phyloP scores from a whole-genome alignment of 352 stramenopile genomes.

The Phytophthora cryptogea region DNA sequence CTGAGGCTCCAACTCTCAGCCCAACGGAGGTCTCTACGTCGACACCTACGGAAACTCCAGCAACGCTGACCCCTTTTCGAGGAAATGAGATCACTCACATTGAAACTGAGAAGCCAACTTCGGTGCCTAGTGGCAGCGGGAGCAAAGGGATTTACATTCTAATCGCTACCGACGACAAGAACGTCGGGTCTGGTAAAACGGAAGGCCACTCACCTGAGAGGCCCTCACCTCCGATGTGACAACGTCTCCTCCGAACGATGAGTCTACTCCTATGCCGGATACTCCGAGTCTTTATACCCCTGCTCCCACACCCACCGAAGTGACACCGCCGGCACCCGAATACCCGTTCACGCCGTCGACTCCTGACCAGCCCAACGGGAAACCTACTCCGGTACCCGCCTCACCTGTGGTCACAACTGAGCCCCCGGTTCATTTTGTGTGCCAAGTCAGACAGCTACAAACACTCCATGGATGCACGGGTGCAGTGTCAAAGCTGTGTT shows the following conservation, averaged over 20 bases:
- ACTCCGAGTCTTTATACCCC: too few species aligned
- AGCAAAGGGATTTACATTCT: background rate
- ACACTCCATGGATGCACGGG: background rate
- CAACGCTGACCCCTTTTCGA: background rate
- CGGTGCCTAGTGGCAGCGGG: background rate
- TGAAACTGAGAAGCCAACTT: background rate
- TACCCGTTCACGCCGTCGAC: background rate
- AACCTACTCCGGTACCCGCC: background rate
- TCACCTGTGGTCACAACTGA: background rate
- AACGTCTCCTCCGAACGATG: background rate
- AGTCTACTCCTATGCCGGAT: background rate
- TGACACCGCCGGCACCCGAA: too few species aligned
- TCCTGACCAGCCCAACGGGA: slow-evolving; percentile 1
- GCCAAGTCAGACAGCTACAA: background rate
- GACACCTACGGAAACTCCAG: background rate
- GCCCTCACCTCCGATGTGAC: too few species aligned
- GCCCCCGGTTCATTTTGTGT: background rate
- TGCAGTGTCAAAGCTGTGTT: too few species aligned
- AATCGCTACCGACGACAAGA: background rate
- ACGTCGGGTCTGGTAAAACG: too few species aligned
- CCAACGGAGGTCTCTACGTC: background rate
- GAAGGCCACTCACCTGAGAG: too few species aligned
- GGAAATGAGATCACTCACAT: background rate
- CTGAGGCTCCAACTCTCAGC: too few species aligned
- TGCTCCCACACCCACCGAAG: too few species aligned